These are phyloP conservation scores for Wickerhamomyces hampshirensis DNA, from an alignment of 805 yeast genomes.

Conservation along the genomic window DNA sequence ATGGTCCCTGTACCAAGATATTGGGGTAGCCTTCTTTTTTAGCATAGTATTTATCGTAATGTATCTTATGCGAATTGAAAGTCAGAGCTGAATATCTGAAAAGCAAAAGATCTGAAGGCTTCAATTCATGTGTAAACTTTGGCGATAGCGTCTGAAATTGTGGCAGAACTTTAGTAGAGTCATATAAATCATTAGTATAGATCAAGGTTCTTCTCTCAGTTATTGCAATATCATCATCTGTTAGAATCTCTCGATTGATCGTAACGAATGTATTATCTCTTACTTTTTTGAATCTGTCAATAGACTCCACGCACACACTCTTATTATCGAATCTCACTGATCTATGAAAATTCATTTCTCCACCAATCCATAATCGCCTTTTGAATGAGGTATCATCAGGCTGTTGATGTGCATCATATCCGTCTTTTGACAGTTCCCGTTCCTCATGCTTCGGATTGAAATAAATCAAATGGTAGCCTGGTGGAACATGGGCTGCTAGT, in stretches of 20 bases:
- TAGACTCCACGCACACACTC: constrained; percentile 48
- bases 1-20: constrained; percentile 77
- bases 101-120: constrained; percentile 39
- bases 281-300: constrained; percentile 35
- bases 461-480: constrained; percentile 64
- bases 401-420: constrained; percentile 70
- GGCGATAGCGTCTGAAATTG: constrained; percentile 8
- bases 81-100: constrained; percentile 71
- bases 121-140: constrained; percentile 25
- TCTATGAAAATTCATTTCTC: constrained; percentile 43
- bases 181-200: constrained; percentile 44
- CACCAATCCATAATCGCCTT: constrained; percentile 80
- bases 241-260: constrained; percentile 44
- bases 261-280: constrained; percentile 45
- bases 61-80: constrained; percentile 81
- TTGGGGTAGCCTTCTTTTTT: constrained; percentile 54
- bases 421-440: constrained; percentile 54
- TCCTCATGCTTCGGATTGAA: constrained; percentile 56
- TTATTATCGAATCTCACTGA: constrained; percentile 33
- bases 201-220: constrained; percentile 56
- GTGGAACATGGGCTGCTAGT: constrained; percentile 25
- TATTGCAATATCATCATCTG: constrained; percentile 27
- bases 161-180: constrained; percentile 3
- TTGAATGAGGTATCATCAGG: constrained; percentile 29
- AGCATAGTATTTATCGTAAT: constrained; percentile 60